Evolutionary conservation across 176 grass and related monocot genomes (phyloP).

Genomic region (Luzula sylvatica): DNA sequence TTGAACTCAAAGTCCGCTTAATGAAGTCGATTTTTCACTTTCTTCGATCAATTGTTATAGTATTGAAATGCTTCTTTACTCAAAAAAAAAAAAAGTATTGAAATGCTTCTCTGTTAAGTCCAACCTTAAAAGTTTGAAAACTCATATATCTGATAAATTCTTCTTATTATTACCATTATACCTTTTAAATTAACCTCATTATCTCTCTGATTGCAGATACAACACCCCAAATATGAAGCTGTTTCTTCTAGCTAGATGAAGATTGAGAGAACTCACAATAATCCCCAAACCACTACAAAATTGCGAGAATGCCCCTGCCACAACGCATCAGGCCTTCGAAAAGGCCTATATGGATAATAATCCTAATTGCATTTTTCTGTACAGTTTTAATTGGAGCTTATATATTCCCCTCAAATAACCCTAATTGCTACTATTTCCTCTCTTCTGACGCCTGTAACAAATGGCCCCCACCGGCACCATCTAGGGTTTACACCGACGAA

Average conservation of each 20-base stretch:
- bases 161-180: too few species aligned
- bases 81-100: too few species aligned
- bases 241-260: conserved; percentile 47
- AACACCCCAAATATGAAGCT: background rate
- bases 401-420: conserved; percentile 51
- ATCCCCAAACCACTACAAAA: conserved; percentile 5
- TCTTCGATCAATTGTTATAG: too few species aligned
- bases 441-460: conserved; percentile 57
- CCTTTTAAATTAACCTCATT: too few species aligned
- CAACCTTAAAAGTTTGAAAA: too few species aligned
- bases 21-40: too few species aligned
- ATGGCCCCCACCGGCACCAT: conserved; percentile 53
- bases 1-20: too few species aligned
- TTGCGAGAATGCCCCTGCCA: conserved; percentile 32
- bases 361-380: conserved; percentile 62
- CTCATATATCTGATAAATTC: too few species aligned
- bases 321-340: conserved; percentile 52
- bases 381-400: conserved; percentile 40
- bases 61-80: too few species aligned
- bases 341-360: conserved; percentile 65
- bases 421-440: conserved; percentile 67
- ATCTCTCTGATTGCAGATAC: too few species aligned
- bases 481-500: conserved; percentile 74
- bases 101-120: too few species aligned
- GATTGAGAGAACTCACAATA: conserved; percentile 20